Base-by-base conservation (phyloP, 108 stramenopile genomes). In the Licmophora abbreviata region DNA sequence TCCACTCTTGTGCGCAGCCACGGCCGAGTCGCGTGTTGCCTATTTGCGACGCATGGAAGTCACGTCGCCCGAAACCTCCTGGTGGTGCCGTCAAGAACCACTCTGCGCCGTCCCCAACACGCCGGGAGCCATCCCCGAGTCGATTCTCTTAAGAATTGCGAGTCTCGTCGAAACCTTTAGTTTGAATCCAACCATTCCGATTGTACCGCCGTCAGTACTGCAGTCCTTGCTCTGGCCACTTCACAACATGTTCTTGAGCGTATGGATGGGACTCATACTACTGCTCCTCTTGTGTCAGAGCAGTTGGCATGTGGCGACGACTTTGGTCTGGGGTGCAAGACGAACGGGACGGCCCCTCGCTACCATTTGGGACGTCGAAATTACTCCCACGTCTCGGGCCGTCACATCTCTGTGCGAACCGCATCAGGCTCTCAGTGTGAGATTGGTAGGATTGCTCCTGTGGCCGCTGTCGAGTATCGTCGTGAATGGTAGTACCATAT, bases 51-150 rank as follows among this genome's bases (percentile, higher is more conserved):
- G 89, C 1, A 43, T 92, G 47, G 58, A 63, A 7, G 52, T 53
- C 6, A 71, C 72, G 11, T 44, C 69, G 11, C 66, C 64, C 27
- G 71, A 54, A 60, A 70, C 56, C 44, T 59, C 68, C n/a, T 92
- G 89, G 89, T 92, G 89, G 89, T 50, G 60, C 23, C 80, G 85
- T 17, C 89, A 92, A 66, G 85, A 87, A 51, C 68, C 83, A 0
- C 63, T 92, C 12, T 84, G 81, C 50, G 68, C 71, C 12, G 68
- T 67, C 14, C 68, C 66, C 4, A 54, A 62, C 31, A 71, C 71
- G 33, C 47, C 82, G 0, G 46, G 65, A 7, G 68, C 76, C 9
- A 38, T 77, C 20, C 85, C 85, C 0, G 89, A 92, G 59, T 58
- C 61, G 27, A 0, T 65, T 22, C 38, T 92, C 4, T 54, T 92